Conservation (phyloP, 2,329 filamentous ascomycete genomes). For the Rhynchosporium secalis region DNA sequence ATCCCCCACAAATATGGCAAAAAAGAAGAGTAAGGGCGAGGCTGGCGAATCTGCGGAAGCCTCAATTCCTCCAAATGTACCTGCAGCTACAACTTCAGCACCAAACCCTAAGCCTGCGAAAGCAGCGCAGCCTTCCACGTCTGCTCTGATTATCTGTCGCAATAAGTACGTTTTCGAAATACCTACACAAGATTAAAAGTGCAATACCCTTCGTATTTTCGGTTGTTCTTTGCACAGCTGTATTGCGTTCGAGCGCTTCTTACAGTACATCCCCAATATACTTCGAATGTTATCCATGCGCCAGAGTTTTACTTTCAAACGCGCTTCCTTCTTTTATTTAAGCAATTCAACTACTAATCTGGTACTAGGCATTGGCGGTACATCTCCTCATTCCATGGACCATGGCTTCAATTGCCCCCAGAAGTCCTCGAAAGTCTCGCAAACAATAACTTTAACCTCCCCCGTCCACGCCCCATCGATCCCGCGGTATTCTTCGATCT, state of each 20-base stretch:
- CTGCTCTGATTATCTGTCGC: conserved; percentile 61
- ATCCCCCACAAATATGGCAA: conserved; percentile 43
- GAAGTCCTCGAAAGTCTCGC: conserved; percentile 79
- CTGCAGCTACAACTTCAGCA: conserved; percentile 24
- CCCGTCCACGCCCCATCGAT: conserved; percentile 74
- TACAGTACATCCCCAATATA: background rate
- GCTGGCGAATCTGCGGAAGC: conserved; percentile 35
- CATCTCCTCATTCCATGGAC: conserved; percentile 80
- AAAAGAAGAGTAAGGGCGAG: conserved; percentile 49
- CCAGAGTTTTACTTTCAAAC: background rate
- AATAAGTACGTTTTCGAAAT: conserved; percentile 59
- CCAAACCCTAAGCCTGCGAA: conserved; percentile 36
- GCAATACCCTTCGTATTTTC: background rate
- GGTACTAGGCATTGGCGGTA: conserved; percentile 74
- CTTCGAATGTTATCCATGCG: background rate
- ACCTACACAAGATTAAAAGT: background rate
- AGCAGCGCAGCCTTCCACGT: conserved; percentile 43
- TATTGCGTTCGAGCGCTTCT: conserved; percentile 1
- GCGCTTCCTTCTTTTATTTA: conserved; percentile 3
- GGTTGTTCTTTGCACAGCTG: conserved; percentile 3
- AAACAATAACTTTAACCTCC: conserved; percentile 76
- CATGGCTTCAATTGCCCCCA: conserved; percentile 77
- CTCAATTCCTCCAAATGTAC: conserved; percentile 24
- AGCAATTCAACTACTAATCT: conserved; percentile 18
- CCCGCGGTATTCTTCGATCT: conserved; percentile 81